Evolutionary conservation across 139 green algal species (phyloP).

Genomic region (Chlamydomonas schloesseri): DNA sequence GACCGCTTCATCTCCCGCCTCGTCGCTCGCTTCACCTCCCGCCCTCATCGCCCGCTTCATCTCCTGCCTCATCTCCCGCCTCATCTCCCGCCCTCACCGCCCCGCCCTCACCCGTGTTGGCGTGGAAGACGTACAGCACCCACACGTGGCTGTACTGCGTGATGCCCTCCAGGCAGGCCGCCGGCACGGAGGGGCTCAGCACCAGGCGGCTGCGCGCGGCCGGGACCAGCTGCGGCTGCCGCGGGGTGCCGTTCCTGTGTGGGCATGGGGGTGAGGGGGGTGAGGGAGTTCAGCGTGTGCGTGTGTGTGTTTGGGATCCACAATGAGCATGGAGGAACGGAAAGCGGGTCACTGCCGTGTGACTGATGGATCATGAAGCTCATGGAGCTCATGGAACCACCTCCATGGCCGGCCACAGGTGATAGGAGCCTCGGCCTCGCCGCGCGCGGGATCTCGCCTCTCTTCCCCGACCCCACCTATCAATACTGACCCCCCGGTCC

Average conservation of each 20-base stretch:
- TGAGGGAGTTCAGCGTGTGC: background rate
- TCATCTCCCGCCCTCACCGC: background rate
- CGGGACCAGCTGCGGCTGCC: conserved; percentile 88
- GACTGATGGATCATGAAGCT: too few relatives aligned
- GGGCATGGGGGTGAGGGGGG: background rate
- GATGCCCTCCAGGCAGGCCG: conserved; percentile 82
- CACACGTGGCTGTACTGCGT: conserved; percentile 90
- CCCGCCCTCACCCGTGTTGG: conserved; percentile 83
- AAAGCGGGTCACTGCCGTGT: too few relatives aligned
- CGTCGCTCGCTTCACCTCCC: too few relatives aligned
- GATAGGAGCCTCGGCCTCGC: too few relatives aligned
- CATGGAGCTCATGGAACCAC: too few relatives aligned
- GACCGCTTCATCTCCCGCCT: too few relatives aligned
- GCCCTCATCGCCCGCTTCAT: too few relatives aligned
- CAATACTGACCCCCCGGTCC: too few relatives aligned
- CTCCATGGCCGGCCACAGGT: too few relatives aligned
- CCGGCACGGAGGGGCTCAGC: conserved; percentile 69
- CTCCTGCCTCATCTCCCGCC: background rate
- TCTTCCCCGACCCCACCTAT: too few relatives aligned
- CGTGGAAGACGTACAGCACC: conserved; percentile 96
- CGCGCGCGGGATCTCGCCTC: too few relatives aligned
- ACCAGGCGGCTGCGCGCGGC: conserved; percentile 70
- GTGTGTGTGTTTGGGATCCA: background rate
- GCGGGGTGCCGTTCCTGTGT: conserved; percentile 85
- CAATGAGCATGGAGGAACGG: too few relatives aligned